phyloP scores from a whole-genome alignment of 768 basidiomycete species.

The Mycena galericulata region DNA sequence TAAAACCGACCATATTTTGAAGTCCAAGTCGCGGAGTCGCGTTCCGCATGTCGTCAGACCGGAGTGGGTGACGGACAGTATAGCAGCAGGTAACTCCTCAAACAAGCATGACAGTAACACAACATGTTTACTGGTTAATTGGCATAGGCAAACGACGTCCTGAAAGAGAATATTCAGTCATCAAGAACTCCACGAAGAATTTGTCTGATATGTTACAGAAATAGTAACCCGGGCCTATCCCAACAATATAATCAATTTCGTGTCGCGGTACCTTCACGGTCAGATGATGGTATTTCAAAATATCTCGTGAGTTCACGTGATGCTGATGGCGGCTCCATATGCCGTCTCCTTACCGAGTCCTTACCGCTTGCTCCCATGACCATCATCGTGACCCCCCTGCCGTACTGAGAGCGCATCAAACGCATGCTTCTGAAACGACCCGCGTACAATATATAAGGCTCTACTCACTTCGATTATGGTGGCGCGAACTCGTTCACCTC shows the following conservation, averaged over 20 bases:
- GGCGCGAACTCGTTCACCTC: too few species aligned
- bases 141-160: constrained; percentile 62
- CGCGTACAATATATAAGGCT: constrained; percentile 13
- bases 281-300: too few species aligned
- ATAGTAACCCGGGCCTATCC: constrained; percentile 17
- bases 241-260: too few species aligned
- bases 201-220: constrained; percentile 51
- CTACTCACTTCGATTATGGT: neutral
- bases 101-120: too few species aligned
- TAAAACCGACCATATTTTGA: constrained; percentile 76
- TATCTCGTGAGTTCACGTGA: neutral
- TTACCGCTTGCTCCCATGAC: constrained; percentile 14
- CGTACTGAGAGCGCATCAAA: constrained; percentile 26
- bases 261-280: too few species aligned
- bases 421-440: constrained; percentile 3
- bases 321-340: neutral
- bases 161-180: constrained; percentile 70
- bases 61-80: constrained; percentile 81
- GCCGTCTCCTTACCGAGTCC: neutral
- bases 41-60: constrained; percentile 74
- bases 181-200: constrained; percentile 53
- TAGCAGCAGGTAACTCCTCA: constrained; percentile 51
- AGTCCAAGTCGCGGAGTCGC: constrained; percentile 58
- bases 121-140: too few species aligned
- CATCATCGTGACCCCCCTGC: constrained; percentile 22